These are phyloP conservation scores for Amanita brunnescens DNA, from an alignment of 768 basidiomycete genomes.

Conservation along the genomic window DNA sequence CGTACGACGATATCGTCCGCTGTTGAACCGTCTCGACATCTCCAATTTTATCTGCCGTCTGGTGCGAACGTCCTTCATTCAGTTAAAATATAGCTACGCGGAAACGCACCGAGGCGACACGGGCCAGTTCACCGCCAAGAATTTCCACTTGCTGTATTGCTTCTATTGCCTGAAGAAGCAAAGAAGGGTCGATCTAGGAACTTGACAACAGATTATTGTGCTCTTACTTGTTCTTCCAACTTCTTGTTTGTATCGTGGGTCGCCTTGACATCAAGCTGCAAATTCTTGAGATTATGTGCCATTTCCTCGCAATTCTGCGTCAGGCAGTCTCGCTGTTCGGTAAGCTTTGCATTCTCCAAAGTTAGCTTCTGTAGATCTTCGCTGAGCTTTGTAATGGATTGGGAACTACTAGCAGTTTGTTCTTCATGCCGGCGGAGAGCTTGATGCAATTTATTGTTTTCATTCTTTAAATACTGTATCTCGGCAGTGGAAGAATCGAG, in stretches of 20 bases:
- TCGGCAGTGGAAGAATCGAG: slow-evolving; percentile 1
- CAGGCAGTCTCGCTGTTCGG: slow-evolving; percentile 1
- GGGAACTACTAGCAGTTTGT: background rate
- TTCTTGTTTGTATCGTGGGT: background rate
- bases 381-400: slow-evolving; percentile 1
- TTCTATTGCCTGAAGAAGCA: background rate
- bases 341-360: background rate
- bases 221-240: background rate
- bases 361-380: background rate
- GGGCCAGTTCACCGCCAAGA: background rate
- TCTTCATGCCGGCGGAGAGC: background rate
- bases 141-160: background rate
- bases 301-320: background rate
- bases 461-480: background rate
- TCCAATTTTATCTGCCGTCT: background rate
- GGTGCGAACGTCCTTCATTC: background rate
- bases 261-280: background rate
- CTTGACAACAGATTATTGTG: background rate
- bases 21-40: background rate
- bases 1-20: background rate
- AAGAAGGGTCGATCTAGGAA: background rate
- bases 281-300: background rate
- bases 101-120: background rate
- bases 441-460: slow-evolving; percentile 1
- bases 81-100: background rate